Evolutionary conservation across 2,329 filamentous ascomycete species (phyloP), one percentile per base, ranked within the genome.

Genomic region (Monosporascus sp.): DNA sequence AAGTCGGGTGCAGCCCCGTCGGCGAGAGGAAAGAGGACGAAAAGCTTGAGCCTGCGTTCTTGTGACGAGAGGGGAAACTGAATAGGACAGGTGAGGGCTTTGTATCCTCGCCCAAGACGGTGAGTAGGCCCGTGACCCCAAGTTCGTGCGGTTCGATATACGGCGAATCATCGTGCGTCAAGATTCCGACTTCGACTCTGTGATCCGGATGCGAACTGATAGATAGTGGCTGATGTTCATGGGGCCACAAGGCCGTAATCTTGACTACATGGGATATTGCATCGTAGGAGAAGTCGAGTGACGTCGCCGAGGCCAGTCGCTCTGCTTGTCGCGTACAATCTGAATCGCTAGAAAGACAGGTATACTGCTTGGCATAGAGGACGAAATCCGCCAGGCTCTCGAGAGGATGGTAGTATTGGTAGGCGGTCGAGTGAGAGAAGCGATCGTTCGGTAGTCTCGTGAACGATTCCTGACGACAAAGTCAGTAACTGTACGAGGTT

Each of bases 1-100:
- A 76, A 0, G 85, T 89, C 2, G 93, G 93, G 71, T 97, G 93
- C 9, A 97, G 79, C 8, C 93, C 92, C 0, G 85, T 87, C 1
- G 91, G 91, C 2, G 75, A 59, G n/a, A 82, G 67, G 65, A 96
- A 91, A 1, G 71, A 71, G 20, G 85, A 78, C 0, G 75, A 78
- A 69, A 90, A 95, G 50, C 72, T 79, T 0, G 76, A 69, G 1
- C 70, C 64, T 14, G 80, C 75, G 61, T 88, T 83, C 38, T 78
- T 74, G 69, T 97, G 92, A 0, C 91, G 85, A 3, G 90, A 85
- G 2, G 90, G 86, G 60, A 96, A 94, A 44, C 88, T 84, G 74
- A 97, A 97, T 46, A 93, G 76, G 0, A 90, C 88, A 2, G 88
- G 81, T 40, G 87, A 88, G 11, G 90, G 84, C 59, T 85, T 83